These are phyloP conservation scores for Lentinus tigrinus DNA, from an alignment of 768 basidiomycete species.

Conservation along the genomic window DNA sequence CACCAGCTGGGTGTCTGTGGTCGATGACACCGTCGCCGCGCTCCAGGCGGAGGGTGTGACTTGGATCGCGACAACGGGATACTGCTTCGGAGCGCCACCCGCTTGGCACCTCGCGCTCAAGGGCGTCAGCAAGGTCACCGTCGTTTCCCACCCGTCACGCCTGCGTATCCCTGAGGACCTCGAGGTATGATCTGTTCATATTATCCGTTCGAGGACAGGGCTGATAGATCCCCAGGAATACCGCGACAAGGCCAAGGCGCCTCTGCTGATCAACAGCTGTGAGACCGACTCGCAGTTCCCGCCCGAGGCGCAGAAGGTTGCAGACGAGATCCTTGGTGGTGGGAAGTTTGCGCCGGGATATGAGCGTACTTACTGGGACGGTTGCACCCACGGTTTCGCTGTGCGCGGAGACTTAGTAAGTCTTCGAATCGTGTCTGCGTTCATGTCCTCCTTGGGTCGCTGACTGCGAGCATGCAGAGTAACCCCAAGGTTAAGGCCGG, in stretches of 20 bases:
- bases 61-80: slow-evolving; percentile 39
- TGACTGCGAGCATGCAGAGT: not conserved
- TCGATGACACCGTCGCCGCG: slow-evolving; percentile 38
- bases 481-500: slow-evolving; percentile 25
- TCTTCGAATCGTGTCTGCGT: not conserved
- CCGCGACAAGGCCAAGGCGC: slow-evolving; percentile 32
- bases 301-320: slow-evolving; percentile 29
- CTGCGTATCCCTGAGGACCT: slow-evolving; percentile 38
- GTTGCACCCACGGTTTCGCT: slow-evolving; percentile 35
- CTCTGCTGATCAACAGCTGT: slow-evolving; percentile 44
- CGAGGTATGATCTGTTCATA: slow-evolving; percentile 24
- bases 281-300: slow-evolving; percentile 35
- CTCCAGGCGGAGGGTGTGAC: slow-evolving; percentile 40
- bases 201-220: not conserved
- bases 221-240: slow-evolving; percentile 28
- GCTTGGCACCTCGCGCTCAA: slow-evolving; percentile 46
- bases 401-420: slow-evolving; percentile 40
- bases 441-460: not conserved
- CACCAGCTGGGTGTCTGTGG: slow-evolving; percentile 30
- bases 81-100: slow-evolving; percentile 45
- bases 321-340: slow-evolving; percentile 39
- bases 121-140: slow-evolving; percentile 36
- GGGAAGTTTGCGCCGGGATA: slow-evolving; percentile 40
- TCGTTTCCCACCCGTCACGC: slow-evolving; percentile 47
- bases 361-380: slow-evolving; percentile 31